A percentile compares a stretch with the other conserved stretches of the same genome.
These are phyloP conservation scores for Rhizophora mangle DNA, from an alignment of 345 rosid species.

Conservation along the genomic window DNA sequence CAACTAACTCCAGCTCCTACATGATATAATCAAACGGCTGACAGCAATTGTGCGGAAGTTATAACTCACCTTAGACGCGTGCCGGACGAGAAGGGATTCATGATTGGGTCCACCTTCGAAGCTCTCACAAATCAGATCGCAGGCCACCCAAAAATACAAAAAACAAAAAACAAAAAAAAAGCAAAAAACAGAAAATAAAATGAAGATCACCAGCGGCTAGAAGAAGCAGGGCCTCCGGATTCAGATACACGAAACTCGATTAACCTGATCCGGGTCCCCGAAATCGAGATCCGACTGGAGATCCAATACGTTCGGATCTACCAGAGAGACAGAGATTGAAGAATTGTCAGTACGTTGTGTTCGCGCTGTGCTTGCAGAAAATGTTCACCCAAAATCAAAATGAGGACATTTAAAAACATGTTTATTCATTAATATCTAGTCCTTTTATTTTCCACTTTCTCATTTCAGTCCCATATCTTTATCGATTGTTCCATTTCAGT, in stretches of 20 bases:
- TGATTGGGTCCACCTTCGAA: conserved; percentile 52
- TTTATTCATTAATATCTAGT: too few relatives aligned
- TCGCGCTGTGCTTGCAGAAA: too few relatives aligned
- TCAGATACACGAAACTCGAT: not conserved
- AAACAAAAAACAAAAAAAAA: conserved; percentile 11
- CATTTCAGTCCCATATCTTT: too few relatives aligned
- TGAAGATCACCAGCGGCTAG: not conserved
- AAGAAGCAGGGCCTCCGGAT: not conserved
- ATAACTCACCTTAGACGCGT: conserved; percentile 85
- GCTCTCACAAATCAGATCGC: not conserved
- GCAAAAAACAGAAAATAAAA: not conserved
- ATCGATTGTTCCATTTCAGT: too few relatives aligned
- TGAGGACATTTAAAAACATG: too few relatives aligned
- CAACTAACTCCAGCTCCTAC: too few relatives aligned
- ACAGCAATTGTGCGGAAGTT: not conserved
- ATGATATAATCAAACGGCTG: conserved; percentile 13
- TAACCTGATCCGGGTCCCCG: conserved; percentile 18
- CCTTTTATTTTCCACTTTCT: too few relatives aligned
- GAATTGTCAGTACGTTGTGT: too few relatives aligned
- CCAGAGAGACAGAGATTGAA: not conserved
- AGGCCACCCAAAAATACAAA: conserved; percentile 37
- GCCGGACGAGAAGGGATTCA: conserved; percentile 96
- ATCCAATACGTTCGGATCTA: conserved; percentile 60
- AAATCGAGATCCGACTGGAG: conserved; percentile 35
- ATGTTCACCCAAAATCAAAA: too few relatives aligned